phyloP scores from a whole-genome alignment of 2,329 filamentous ascomycete genomes.

The Ophiostoma quercus region DNA sequence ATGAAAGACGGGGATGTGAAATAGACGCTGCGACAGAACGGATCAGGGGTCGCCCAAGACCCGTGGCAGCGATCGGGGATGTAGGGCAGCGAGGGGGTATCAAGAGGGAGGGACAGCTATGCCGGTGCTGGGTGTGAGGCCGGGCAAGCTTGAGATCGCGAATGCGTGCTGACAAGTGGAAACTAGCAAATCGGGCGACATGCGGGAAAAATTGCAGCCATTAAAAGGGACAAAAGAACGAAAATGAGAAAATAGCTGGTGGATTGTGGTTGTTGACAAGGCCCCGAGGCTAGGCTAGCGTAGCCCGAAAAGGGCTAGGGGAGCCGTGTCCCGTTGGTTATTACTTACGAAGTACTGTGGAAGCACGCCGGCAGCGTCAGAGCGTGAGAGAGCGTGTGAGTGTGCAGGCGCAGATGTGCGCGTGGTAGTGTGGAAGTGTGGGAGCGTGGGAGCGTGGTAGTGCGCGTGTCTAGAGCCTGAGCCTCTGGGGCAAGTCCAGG shows the following conservation, averaged over 20 bases:
- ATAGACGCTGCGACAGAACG: not conserved
- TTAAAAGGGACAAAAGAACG: constrained; percentile 6
- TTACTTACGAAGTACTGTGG: not conserved
- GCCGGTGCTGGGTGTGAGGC: not conserved
- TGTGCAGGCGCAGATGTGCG: not conserved
- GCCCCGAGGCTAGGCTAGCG: constrained; percentile 16
- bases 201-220: not conserved
- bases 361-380: not conserved
- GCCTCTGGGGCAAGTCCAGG: not conserved
- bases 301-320: constrained; percentile 9
- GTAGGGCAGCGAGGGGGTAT: not conserved
- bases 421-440: not conserved
- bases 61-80: not conserved
- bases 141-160: not conserved
- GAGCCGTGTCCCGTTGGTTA: constrained; percentile 1
- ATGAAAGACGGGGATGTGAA: not conserved
- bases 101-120: not conserved
- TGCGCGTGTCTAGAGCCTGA: not conserved
- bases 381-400: not conserved
- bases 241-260: constrained; percentile 6
- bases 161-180: not conserved
- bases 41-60: constrained; percentile 10
- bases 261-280: constrained; percentile 10
- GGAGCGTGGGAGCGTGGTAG: not conserved
- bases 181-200: constrained; percentile 9